Conservation (phyloP, 768 basidiomycete species). For the Amanita thiersii region DNA sequence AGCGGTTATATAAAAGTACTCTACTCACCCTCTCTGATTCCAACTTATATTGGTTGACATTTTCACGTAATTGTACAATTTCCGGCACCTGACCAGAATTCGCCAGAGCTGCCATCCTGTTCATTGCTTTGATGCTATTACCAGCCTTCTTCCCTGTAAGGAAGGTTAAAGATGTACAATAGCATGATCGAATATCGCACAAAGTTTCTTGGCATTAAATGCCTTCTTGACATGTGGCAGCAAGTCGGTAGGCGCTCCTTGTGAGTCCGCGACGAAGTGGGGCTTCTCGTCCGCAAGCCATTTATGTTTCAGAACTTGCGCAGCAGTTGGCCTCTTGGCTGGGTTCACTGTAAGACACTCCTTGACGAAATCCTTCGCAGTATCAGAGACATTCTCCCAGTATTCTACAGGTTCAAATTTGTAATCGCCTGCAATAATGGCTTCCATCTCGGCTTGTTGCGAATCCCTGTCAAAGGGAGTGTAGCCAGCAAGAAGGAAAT, state of each 20-base stretch:
- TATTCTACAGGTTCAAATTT: conserved; percentile 76
- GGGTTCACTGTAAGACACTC: conserved; percentile 86
- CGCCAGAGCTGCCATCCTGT: conserved; percentile 62
- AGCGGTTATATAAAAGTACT: not conserved
- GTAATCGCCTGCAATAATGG: conserved; percentile 90
- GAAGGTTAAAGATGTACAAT: conserved; percentile 5
- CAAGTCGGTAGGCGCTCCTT: conserved; percentile 65
- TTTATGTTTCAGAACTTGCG: conserved; percentile 62
- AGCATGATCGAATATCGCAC: conserved; percentile 24
- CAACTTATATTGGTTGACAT: conserved; percentile 65
- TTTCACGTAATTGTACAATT: conserved; percentile 44
- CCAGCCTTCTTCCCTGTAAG: conserved; percentile 79
- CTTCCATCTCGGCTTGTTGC: conserved; percentile 87
- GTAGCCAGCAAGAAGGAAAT: conserved; percentile 88
- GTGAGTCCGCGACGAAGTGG: conserved; percentile 61
- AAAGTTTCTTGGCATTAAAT: conserved; percentile 83
- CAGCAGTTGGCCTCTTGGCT: conserved; percentile 68
- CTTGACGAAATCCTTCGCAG: conserved; percentile 77
- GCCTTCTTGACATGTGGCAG: conserved; percentile 85
- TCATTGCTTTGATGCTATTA: conserved; percentile 78
- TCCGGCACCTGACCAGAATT: conserved; percentile 27
- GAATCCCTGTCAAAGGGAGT: conserved; percentile 96
- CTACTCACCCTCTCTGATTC: conserved; percentile 56
- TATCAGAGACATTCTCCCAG: conserved; percentile 77
- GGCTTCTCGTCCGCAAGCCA: conserved; percentile 71